phyloP scores from a whole-genome alignment of 306 rosid genomes.

The Vicia villosa region DNA sequence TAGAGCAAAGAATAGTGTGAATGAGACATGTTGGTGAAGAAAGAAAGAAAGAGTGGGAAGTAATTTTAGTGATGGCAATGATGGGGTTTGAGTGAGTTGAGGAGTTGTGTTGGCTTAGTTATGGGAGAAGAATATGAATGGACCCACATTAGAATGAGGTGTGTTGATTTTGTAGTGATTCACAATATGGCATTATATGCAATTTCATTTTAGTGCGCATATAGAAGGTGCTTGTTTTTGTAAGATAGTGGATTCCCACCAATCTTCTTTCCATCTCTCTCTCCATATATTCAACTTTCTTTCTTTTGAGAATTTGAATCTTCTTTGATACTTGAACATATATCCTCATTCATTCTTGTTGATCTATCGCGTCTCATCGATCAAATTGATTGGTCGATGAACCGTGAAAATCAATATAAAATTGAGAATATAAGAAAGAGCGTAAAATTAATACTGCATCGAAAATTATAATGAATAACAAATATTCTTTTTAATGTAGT shows the following conservation, averaged over 20 bases:
- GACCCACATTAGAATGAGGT: conserved; percentile 42
- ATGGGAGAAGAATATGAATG: conserved; percentile 55
- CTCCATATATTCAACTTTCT: conserved; percentile 33
- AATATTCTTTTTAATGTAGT: no score
- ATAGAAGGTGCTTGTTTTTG: conserved; percentile 42
- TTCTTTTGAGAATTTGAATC: neutral
- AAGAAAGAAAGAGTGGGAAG: conserved; percentile 44
- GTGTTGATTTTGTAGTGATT: conserved; percentile 40
- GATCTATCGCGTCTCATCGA: no score
- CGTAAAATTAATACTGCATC: no score
- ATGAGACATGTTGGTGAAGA: conserved; percentile 21
- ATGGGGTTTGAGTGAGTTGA: conserved; percentile 49
- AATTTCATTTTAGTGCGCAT: conserved; percentile 61
- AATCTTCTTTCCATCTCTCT: conserved; percentile 47
- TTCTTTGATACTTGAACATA: no score
- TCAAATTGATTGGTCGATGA: no score
- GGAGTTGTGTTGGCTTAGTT: conserved; percentile 55
- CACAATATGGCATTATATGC: conserved; percentile 44
- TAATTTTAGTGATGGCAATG: conserved; percentile 67
- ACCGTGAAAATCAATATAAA: no score
- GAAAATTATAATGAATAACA: no score
- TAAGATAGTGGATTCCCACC: conserved; percentile 49
- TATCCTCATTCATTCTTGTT: no score
- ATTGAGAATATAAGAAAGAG: no score
- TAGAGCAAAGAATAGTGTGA: conserved; percentile 34